A percentile compares a stretch with the other conserved stretches of the same genome.
These are phyloP conservation scores for Catharanthus roseus DNA, from an alignment of 257 asterid genomes.

Conservation along the genomic window DNA sequence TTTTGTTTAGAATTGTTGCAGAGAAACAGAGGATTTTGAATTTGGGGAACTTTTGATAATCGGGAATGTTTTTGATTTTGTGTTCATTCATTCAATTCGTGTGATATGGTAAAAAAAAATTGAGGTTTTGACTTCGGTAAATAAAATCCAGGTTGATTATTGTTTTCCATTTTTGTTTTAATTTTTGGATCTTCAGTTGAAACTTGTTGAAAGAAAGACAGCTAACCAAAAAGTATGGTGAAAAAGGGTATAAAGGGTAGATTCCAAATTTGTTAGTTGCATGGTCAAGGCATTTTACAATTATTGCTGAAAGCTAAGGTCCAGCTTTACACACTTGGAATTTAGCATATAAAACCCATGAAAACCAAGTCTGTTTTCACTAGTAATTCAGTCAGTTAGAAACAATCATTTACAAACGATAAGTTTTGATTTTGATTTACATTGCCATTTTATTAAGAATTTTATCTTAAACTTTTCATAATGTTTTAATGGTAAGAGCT, in stretches of 20 bases:
- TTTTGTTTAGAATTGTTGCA: neutral
- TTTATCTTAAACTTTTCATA: too few relatives aligned
- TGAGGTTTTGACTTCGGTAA: neutral
- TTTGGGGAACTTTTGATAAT: neutral
- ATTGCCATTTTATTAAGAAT: too few relatives aligned
- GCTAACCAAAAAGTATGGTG: constrained; percentile 18
- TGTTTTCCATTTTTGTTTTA: neutral
- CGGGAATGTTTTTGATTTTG: neutral
- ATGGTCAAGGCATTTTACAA: constrained; percentile 29
- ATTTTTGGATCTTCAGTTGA: neutral
- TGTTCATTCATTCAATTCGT: neutral
- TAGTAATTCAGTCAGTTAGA: too few relatives aligned
- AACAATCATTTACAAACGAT: too few relatives aligned
- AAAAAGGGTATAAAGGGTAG: neutral
- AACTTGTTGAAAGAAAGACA: too few relatives aligned
- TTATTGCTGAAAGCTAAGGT: constrained; percentile 44
- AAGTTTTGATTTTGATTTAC: too few relatives aligned
- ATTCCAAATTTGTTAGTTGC: constrained; percentile 6
- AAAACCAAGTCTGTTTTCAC: constrained; percentile 1
- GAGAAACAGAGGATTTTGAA: neutral
- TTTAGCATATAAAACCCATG: neutral
- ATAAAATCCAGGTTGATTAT: neutral
- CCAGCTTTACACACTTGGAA: constrained; percentile 21
- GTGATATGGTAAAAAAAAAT: neutral
- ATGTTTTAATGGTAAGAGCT: too few relatives aligned